Evolutionary conservation across 441 rosid genomes (phyloP), one percentile per base, ranked within the genome.

Genomic region (Populus trichocarpa): DNA sequence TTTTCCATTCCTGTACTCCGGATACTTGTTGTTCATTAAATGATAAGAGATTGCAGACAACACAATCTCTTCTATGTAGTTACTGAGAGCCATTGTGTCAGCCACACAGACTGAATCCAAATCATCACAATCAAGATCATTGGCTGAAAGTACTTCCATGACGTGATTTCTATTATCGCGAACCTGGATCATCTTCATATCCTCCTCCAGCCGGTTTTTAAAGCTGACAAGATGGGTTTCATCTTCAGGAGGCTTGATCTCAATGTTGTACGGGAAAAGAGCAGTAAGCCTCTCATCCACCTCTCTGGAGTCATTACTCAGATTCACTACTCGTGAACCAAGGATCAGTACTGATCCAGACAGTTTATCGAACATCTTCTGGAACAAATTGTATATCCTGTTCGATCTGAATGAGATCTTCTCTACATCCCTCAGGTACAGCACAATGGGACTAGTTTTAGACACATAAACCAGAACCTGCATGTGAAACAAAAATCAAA

Each of bases 101-200:
- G 85, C 91, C 50, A 88, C 78, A n/a, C 91, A 85, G 76, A 91
- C 84, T 0, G 90, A 84, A 46, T 92, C 94, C 33, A 90, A 87
- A 81, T 90, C 95, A 73, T 91, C 97, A 4, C 98, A 94, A 67
- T 87, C 90, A 6, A 94, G 88, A 81, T 94, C 98, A 70, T 94
- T 94, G 5, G 87, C 87, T 7, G 94, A 90, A 70, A 94, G 90
- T 66, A 92, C 97, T 83, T 94, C 97, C 90, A 86, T 82, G 79
- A 94, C 85, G 72, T 92, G 95, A 81, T 86, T 92, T 79, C 88
- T 85, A 68, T 91, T 92, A 77, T 92, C 97, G 78, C 89, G 92
- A 76, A 90, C 89, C 82, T 88, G 88, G 64, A 92, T 86, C 91
- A 80, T 87, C 87, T 88, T 91, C 97, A 92, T 91, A 78, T 91